Conservation (phyloP, 176 grass and related monocot genomes). For the Leersia perrieri region DNA sequence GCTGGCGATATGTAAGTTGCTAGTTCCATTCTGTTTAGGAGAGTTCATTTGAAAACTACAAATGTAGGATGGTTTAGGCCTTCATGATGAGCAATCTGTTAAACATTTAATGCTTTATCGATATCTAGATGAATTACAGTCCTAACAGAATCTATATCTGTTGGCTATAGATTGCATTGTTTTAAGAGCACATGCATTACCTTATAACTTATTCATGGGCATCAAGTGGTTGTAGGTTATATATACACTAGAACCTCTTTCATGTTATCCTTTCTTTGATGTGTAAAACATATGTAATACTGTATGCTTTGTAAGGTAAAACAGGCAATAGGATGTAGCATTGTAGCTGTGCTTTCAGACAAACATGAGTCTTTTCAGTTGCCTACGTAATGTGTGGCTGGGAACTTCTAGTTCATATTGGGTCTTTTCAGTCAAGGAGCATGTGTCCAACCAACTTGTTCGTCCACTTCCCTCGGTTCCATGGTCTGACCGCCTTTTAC, state of each 20-base stretch:
- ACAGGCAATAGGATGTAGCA: neutral
- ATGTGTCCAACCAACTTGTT: neutral
- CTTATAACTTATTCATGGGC: neutral
- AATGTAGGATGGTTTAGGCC: neutral
- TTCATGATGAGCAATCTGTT: neutral
- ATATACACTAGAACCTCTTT: neutral
- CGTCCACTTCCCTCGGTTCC: neutral
- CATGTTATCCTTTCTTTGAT: neutral
- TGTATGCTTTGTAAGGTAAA: neutral
- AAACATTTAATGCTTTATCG: neutral
- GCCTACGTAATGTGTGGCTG: neutral
- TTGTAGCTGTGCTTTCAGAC: neutral
- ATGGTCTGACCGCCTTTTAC: neutral
- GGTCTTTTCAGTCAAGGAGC: neutral
- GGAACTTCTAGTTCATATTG: neutral
- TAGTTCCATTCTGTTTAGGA: neutral
- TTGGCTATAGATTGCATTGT: neutral
- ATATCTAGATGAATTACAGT: neutral
- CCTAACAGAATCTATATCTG: neutral
- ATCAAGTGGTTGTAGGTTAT: neutral
- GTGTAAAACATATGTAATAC: neutral
- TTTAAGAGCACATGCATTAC: neutral
- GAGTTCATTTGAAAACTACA: constrained; percentile 14
- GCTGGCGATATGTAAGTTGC: constrained; percentile 92
- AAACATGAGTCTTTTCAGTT: constrained; percentile 1